A percentile compares a stretch with the other conserved stretches of the same genome.
These are phyloP conservation scores for Yamadazyma songkhlaensis DNA, from an alignment of 1,139 yeast genomes.

Conservation along the genomic window DNA sequence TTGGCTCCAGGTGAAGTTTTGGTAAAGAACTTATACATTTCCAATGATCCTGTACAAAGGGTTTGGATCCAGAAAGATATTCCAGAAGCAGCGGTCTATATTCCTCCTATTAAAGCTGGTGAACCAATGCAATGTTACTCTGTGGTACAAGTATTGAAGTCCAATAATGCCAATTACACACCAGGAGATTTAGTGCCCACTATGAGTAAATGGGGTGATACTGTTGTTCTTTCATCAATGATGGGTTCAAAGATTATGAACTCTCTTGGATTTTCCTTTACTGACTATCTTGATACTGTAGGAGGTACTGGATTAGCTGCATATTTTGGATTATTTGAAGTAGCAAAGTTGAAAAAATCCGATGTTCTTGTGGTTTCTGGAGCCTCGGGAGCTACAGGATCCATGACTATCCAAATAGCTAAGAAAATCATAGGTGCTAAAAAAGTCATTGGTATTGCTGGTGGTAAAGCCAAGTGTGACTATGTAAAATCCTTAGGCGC, in stretches of 20 bases:
- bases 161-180: conserved; percentile 33
- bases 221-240: conserved; percentile 17
- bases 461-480: conserved; percentile 56
- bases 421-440: conserved; percentile 50
- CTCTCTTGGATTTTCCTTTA: conserved; percentile 21
- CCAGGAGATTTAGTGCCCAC: conserved; percentile 43
- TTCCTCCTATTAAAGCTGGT: conserved; percentile 45
- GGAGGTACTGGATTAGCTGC: conserved; percentile 67
- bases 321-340: conserved; percentile 51
- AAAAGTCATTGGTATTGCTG: conserved; percentile 64
- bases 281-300: conserved; percentile 23
- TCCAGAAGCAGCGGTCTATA: conserved; percentile 42
- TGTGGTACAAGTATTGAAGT: conserved; percentile 44
- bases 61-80: conserved; percentile 52
- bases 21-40: conserved; percentile 45
- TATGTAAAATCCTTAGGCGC: conserved; percentile 58
- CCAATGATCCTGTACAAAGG: conserved; percentile 69
- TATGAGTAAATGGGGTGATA: conserved; percentile 29
- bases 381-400: conserved; percentile 71
- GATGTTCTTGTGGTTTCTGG: conserved; percentile 50
- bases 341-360: conserved; percentile 38
- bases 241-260: conserved; percentile 25
- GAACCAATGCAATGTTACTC: conserved; percentile 50
- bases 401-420: conserved; percentile 59
- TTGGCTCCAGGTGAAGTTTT: conserved; percentile 45